Conservation (phyloP, 192 early-diverging fungal genomes). For the Coemansia interrupta region DNA sequence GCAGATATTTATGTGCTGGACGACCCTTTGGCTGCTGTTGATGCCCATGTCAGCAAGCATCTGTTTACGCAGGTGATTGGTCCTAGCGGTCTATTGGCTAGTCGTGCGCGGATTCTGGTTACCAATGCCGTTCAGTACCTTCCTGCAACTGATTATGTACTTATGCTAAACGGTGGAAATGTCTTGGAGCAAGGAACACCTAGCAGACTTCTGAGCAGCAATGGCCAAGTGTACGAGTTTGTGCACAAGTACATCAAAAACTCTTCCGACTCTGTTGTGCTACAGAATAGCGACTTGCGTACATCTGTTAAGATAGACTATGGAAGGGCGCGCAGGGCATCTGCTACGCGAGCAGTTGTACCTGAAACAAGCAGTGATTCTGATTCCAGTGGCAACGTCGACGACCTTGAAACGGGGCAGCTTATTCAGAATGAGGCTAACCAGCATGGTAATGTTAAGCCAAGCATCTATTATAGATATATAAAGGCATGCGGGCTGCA, state of each 20-base stretch:
- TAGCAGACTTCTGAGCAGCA: constrained; percentile 35
- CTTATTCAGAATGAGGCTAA: constrained; percentile 59
- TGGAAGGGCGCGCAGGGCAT: no score
- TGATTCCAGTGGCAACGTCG: no score
- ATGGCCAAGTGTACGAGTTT: constrained; percentile 49
- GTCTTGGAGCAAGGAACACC: constrained; percentile 53
- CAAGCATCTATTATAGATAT: constrained; percentile 76
- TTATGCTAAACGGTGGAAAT: constrained; percentile 52
- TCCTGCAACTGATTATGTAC: constrained; percentile 42
- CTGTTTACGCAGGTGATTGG: constrained; percentile 57
- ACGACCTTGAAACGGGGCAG: neutral
- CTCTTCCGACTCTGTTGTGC: no score
- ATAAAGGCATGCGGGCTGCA: constrained; percentile 66
- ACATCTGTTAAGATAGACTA: no score
- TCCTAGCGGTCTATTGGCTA: constrained; percentile 46
- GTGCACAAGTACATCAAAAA: constrained; percentile 33
- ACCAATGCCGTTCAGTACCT: constrained; percentile 59
- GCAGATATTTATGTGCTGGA: constrained; percentile 59
- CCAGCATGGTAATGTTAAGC: constrained; percentile 77
- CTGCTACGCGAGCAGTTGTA: no score
- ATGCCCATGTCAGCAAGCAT: constrained; percentile 60
- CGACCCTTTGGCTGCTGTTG: constrained; percentile 46
- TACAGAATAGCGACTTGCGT: no score
- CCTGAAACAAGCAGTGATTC: no score
- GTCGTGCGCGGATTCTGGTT: constrained; percentile 56